Evolutionary conservation across 108 stramenopile genomes (phyloP), one percentile per base, ranked within the genome.

Genomic region (Fragilariopsis cylindrus): DNA sequence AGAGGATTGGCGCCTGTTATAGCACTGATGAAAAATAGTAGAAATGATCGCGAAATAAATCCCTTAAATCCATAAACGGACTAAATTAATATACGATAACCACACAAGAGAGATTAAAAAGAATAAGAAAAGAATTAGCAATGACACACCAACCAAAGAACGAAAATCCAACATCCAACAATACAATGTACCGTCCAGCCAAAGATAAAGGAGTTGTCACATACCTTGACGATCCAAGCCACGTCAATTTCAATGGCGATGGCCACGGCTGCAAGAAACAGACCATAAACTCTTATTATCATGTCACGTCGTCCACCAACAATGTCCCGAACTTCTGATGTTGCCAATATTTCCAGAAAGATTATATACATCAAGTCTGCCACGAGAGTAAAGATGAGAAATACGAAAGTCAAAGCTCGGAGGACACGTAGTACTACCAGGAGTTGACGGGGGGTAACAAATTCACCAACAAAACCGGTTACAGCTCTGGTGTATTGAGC

Each of bases 291-390:
- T 39, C 92, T 76, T 58, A 93, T 79, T 39, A 93, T 70, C 5
- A 77, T 86, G 60, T 91, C 92, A 3, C 92, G 48, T 39, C 73
- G 52, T 0, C 85, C 85, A 1, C 92, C 92, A 47, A 87, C 84
- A 30, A 88, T 81, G 3, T 77, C 66, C 43, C 75, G 69, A 30
- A 79, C 72, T 41, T 73, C 71, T 3, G 77, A 19, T 39, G 70
- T 74, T 0, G 85, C 69, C 3, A 83, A 62, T 66, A 93, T 69
- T 57, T 91, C 84, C 43, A 91, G 77, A 60, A 87, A 86, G 21
- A 84, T 63, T 64, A 93, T 85, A 64, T 88, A 93, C 70, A 89
- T 87, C 45, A 88, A 3, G 56, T 90, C 78, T 11, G 92, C 83
- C 5, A 76, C 70, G 39, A 84, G 63, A 5, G 83, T 87, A 45